A percentile compares a stretch with the other conserved stretches of the same genome.
Evolutionary conservation across 768 basidiomycete genomes (phyloP).

Genomic region (Daedaleopsis sinensis): DNA sequence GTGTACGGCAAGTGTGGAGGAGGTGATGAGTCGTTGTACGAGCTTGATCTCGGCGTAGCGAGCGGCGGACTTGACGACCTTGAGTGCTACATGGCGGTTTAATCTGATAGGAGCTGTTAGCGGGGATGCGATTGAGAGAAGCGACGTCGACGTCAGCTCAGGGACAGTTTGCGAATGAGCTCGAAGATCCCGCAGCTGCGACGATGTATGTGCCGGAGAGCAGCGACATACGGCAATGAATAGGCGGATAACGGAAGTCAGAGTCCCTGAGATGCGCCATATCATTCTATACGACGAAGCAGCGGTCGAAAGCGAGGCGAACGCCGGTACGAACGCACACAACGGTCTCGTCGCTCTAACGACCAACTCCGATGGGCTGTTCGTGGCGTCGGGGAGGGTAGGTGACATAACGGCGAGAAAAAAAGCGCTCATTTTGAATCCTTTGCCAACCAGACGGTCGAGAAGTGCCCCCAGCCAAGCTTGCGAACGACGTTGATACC

Average conservation of each 20-base stretch:
- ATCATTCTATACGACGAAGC: not conserved
- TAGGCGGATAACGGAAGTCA: conserved; percentile 10
- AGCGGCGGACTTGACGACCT: conserved; percentile 97
- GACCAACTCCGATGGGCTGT: conserved; percentile 1
- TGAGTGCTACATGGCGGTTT: conserved; percentile 96
- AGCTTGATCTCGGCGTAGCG: conserved; percentile 99
- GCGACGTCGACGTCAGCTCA: no score
- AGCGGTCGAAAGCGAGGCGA: conserved; percentile 7
- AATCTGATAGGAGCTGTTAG: no score
- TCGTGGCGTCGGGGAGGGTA: not conserved
- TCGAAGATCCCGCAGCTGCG: no score
- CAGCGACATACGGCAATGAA: not conserved
- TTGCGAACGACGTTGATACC: conserved; percentile 93
- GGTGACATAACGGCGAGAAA: not conserved
- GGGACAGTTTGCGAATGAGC: no score
- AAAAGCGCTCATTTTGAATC: conserved; percentile 67
- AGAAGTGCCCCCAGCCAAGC: conserved; percentile 95
- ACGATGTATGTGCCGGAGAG: no score
- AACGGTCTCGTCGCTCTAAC: not conserved
- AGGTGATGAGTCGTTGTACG: conserved; percentile 93
- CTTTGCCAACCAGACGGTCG: conserved; percentile 89
- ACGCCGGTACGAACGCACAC: not conserved
- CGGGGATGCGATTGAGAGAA: no score
- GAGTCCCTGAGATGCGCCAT: not conserved
- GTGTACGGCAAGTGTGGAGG: conserved; percentile 58